phyloP scores from a whole-genome alignment of 306 rosid genomes.

The Gastrolobium bilobum region DNA sequence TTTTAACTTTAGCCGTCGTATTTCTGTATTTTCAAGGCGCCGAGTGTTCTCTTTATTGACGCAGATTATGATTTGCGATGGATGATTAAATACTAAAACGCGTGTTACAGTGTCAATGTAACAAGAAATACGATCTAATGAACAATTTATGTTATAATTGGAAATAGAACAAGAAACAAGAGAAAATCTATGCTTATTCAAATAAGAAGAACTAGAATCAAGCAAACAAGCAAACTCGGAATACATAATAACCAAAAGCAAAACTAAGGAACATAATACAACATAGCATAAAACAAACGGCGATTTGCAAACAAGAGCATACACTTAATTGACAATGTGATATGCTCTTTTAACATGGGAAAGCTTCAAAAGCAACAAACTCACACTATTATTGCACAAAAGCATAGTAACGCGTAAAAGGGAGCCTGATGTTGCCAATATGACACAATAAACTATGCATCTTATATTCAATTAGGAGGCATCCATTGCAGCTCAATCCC shows the following conservation, averaged over 20 bases:
- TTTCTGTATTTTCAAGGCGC: not conserved
- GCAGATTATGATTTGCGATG: not conserved
- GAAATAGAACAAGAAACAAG: not conserved
- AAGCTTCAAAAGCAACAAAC: conserved; percentile 38
- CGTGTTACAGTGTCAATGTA: not conserved
- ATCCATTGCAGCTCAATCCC: conserved; percentile 90
- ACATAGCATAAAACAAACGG: not conserved
- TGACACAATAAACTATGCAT: not conserved
- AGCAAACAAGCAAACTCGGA: not conserved
- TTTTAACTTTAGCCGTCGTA: too few species aligned
- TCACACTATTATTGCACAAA: not conserved
- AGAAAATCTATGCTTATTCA: conserved; percentile 22
- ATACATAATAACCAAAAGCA: conserved; percentile 2
- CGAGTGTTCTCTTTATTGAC: not conserved
- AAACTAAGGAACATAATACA: conserved; percentile 8
- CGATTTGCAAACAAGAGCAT: conserved; percentile 1
- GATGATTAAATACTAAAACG: not conserved
- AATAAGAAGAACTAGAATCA: conserved; percentile 15
- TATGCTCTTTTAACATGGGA: conserved; percentile 8
- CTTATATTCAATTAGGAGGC: conserved; percentile 53
- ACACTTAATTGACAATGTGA: not conserved
- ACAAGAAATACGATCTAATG: conserved; percentile 17
- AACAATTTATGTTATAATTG: not conserved
- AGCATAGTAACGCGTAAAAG: too few species aligned
- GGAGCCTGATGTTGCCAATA: not conserved